Evolutionary conservation across 1,284 basidiomycete species (phyloP), one percentile per base, ranked within the genome.

Genomic region (Bothia castanella): DNA sequence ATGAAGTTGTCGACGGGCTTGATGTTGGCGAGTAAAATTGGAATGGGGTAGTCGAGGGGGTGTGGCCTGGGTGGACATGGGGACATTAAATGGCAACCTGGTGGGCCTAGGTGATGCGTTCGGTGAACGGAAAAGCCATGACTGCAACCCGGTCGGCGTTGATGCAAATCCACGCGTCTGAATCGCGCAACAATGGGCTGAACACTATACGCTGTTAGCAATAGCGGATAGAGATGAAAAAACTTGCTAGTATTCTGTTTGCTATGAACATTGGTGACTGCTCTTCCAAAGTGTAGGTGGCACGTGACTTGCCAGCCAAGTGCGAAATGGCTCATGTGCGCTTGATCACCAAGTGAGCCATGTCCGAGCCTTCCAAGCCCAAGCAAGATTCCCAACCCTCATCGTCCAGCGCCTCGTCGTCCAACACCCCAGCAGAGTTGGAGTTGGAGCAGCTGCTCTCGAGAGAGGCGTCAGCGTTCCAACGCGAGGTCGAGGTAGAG

Each of bases 401-500:
- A 59, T 69, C 68, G 27, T 53, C 68, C 59, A 62, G 65, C 19
- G 57, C 66, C 29, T 69, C 73, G 42, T 53, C 50, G 0, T 44
- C 54, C n/a, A 44, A 20, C 9, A 59, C 61, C 27, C 51, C 64
- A 17, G 20, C 58, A 14, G 76, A 76, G 43, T 63, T 72, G 11
- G 82, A 83, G 47, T 61, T 91, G n/a, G 88, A 91, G 53, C 87
- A 81, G 66, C 70, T 91, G 8, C 75, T 91, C 36, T 85, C 74
- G 45, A 76, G 86, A 42, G 88, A 91, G 63, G 87, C 88, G 0
- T 83, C 83, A n/a, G 88, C 86, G 5, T 86, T 91, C 62, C 86
- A 90, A 60, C 77, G 89, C 35, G 88, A 91, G 66, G 69, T 89
- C 20, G 88, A 91, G 64, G 87, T 90, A n/a, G 88, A 91, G 47